phyloP scores from a whole-genome alignment of 2,329 filamentous ascomycete genomes.

The Nectriaceae sp. region DNA sequence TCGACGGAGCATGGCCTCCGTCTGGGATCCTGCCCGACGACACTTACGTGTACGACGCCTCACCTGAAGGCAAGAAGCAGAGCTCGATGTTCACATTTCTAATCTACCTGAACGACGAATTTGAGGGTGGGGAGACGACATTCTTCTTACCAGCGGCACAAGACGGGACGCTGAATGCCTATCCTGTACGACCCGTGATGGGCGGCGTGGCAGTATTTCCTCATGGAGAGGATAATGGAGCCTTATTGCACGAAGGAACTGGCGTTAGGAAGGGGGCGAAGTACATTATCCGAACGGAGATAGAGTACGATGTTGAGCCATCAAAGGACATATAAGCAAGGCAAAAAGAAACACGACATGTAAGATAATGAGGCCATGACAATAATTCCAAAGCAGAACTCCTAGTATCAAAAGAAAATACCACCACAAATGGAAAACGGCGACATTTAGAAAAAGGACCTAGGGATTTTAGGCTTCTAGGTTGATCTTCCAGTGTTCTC shows the following conservation, averaged over 20 bases:
- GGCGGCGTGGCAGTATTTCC: conserved; percentile 70
- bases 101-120: conserved; percentile 71
- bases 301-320: conserved; percentile 65
- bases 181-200: conserved; percentile 68
- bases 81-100: conserved; percentile 71
- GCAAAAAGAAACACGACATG: not conserved
- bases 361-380: too few species aligned
- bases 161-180: conserved; percentile 69
- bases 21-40: conserved; percentile 61
- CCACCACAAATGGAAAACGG: too few species aligned
- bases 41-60: conserved; percentile 67
- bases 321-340: not conserved
- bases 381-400: too few species aligned
- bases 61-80: conserved; percentile 59
- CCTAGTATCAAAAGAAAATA: too few species aligned
- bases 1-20: conserved; percentile 73
- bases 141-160: conserved; percentile 67
- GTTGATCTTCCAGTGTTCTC: too few species aligned
- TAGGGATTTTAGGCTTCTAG: too few species aligned
- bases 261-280: conserved; percentile 67
- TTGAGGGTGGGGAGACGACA: conserved; percentile 70
- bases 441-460: too few species aligned
- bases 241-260: conserved; percentile 69
- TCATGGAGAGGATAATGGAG: conserved; percentile 66
- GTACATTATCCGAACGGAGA: conserved; percentile 72